Base-by-base conservation (phyloP, 306 rosid species). In the Sicyos baderoa region DNA sequence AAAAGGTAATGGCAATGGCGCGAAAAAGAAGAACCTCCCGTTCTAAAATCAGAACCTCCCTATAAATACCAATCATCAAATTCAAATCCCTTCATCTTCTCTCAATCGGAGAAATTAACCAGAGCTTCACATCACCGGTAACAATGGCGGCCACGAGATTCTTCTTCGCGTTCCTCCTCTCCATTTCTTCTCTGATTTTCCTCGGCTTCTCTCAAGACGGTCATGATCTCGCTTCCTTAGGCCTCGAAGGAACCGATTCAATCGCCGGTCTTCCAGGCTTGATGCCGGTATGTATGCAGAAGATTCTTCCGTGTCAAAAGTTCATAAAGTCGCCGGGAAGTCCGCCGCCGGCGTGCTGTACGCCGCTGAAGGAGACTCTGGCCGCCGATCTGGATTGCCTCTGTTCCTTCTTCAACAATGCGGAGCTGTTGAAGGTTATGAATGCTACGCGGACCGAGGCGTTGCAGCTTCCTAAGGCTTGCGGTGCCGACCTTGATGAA, bases 381-480 rank as follows among this genome's bases (percentile, higher is more conserved):
- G 2, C 23, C 0, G 44, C 17, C 18, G 69, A 76, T 2, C 0
- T 53, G 4, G 57, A 71, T 0, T 88, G 97, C 44, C 71, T 88
- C 1, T 91, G 97, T 70, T 25, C 21, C 12, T 7, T 85, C 64
- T n/a, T 82, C 18, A 59, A 50, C 65, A 48, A 85, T 5, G 62
- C 50, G 12, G 42, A 70, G 1, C 0, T 82, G 6, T 59, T 81
- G 22, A 9, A 25, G 0, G 23, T 70, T 45, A 0, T 84, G 9
- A 74, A 79, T 6, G 6, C 73, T 7, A 51, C 91, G 15, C 74
- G 73, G 82, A 81, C 68, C 0, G 79, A 84, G 2, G 70, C 79
- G 5, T 17, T 82, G 80, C 75, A 80, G 74, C 87, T 88, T 17
- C 84, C 91, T 0, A 50, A 59, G 51, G 86, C 91, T 6, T 91